Percentiles rank a stretch among this genome's conserved stretches.
phyloP scores from a whole-genome alignment of 371 early-diverging fungal genomes.

The Mucor lusitanicus region DNA sequence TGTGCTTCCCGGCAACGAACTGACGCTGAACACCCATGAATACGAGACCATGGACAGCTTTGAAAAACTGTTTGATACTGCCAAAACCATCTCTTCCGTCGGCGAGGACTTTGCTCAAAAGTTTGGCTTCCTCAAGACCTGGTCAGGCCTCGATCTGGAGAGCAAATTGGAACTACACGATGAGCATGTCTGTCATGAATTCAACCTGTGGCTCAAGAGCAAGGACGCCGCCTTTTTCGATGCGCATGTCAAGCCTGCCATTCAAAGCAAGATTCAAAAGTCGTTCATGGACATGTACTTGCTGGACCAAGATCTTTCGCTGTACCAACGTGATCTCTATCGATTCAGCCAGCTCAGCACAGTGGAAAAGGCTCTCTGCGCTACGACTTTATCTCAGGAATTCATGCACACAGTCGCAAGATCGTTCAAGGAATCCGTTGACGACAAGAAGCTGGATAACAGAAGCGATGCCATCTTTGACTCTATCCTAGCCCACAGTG shows the following conservation, averaged over 20 bases:
- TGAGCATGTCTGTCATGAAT: conserved; percentile 51
- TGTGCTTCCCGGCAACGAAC: conserved; percentile 5
- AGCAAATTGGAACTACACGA: conserved; percentile 33
- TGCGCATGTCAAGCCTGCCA: conserved; percentile 35
- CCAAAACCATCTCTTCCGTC: conserved; percentile 8
- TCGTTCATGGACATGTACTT: conserved; percentile 56
- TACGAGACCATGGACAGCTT: conserved; percentile 42
- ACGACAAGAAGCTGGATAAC: conserved; percentile 6
- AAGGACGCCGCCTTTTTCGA: conserved; percentile 53
- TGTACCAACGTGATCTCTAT: conserved; percentile 32
- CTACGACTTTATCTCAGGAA: conserved; percentile 31
- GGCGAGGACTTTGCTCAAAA: not conserved
- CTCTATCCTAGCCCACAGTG: conserved; percentile 9
- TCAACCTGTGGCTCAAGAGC: conserved; percentile 59
- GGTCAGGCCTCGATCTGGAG: conserved; percentile 17
- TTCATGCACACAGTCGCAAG: conserved; percentile 29
- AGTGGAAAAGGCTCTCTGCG: conserved; percentile 52
- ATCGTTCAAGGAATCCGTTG: conserved; percentile 32
- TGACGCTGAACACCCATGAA: conserved; percentile 30
- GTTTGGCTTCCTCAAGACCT: conserved; percentile 30
- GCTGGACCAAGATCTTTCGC: conserved; percentile 35
- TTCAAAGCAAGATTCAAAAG: conserved; percentile 56
- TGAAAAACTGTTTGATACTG: conserved; percentile 35
- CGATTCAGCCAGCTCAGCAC: conserved; percentile 35
- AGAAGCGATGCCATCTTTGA: conserved; percentile 16